These are phyloP conservation scores for Phalaenopsis hybrid DNA, from an alignment of 116 monocot species.

Conservation along the genomic window DNA sequence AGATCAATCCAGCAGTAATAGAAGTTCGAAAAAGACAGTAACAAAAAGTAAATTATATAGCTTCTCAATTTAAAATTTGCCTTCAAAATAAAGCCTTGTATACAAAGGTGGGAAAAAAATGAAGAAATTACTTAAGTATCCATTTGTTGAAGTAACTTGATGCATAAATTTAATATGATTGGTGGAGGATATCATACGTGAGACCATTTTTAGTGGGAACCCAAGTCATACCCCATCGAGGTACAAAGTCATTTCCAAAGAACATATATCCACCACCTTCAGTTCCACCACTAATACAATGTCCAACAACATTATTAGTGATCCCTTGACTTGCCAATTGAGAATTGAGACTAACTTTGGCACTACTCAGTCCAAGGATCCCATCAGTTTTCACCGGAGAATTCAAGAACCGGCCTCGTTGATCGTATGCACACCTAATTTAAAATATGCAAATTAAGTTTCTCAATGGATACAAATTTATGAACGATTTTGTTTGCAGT, in stretches of 20 bases:
- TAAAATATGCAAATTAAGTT: neutral
- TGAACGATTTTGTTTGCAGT: neutral
- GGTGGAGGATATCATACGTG: conserved; percentile 26
- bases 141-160: neutral
- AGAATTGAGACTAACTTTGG: conserved; percentile 60
- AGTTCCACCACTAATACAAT: conserved; percentile 51
- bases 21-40: neutral
- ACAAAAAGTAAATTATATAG: neutral
- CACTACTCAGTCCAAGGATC: conserved; percentile 62
- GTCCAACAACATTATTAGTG: conserved; percentile 58
- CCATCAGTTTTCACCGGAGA: conserved; percentile 85
- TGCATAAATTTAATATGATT: neutral
- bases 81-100: neutral
- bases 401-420: conserved; percentile 62
- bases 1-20: neutral
- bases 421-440: conserved; percentile 85
- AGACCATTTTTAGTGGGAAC: conserved; percentile 28
- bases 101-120: neutral
- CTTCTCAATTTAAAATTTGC: neutral
- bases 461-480: neutral
- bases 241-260: conserved; percentile 79
- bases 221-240: conserved; percentile 71
- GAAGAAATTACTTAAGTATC: neutral
- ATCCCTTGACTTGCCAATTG: conserved; percentile 60
- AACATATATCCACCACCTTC: conserved; percentile 62